phyloP scores from a whole-genome alignment of 1,284 basidiomycete genomes.

The Microbotryomycetes sp. region DNA sequence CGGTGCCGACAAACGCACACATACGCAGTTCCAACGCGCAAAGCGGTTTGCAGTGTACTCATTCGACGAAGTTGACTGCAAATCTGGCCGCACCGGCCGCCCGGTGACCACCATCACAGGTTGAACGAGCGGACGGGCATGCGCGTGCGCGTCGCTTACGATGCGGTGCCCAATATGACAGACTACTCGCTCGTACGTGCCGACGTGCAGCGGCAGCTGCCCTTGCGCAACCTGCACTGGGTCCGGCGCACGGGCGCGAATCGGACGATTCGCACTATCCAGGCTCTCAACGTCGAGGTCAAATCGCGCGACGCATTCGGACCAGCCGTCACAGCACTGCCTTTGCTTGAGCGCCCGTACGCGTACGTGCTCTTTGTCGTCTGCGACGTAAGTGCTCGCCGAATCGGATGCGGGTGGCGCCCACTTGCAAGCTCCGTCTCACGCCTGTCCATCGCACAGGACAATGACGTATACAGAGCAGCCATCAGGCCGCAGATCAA shows the following conservation, averaged over 20 bases:
- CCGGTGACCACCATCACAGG: neutral
- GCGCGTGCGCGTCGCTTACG: slow-evolving; percentile 22
- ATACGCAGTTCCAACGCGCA: neutral
- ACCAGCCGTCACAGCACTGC: slow-evolving; percentile 52
- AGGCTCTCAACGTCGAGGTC: slow-evolving; percentile 70
- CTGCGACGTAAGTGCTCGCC: slow-evolving; percentile 75
- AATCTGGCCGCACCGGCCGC: neutral
- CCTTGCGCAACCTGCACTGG: slow-evolving; percentile 85
- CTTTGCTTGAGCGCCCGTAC: slow-evolving; percentile 71
- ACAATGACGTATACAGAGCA: slow-evolving; percentile 72
- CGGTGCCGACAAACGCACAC: no score
- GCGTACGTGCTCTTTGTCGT: slow-evolving; percentile 76
- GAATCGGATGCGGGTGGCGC: no score
- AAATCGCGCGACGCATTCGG: slow-evolving; percentile 52
- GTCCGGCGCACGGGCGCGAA: slow-evolving; percentile 54
- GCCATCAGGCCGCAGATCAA: slow-evolving; percentile 75
- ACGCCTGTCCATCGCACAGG: no score
- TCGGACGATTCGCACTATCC: slow-evolving; percentile 70
- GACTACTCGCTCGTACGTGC: slow-evolving; percentile 46
- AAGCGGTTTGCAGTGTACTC: neutral
- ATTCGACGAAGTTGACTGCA: neutral
- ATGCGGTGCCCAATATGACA: slow-evolving; percentile 11
- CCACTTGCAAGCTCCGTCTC: no score
- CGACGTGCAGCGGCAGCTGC: slow-evolving; percentile 59
- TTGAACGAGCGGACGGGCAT: neutral